Percentiles rank a stretch among this genome's conserved stretches.
Evolutionary conservation across 441 rosid species (phyloP).

Genomic region (Geranium incanum): DNA sequence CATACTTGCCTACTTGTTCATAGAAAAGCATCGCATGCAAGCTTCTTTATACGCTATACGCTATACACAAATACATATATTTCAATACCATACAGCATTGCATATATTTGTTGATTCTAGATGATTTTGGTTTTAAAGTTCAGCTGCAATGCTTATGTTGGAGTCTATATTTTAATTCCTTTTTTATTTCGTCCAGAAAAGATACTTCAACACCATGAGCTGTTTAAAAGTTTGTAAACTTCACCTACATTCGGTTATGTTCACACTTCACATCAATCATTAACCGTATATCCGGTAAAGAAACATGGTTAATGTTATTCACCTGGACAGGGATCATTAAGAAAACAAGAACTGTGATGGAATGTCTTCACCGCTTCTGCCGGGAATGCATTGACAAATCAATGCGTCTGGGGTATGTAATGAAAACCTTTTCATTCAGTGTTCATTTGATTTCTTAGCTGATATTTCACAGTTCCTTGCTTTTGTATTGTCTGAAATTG

Average conservation of each 20-base stretch:
- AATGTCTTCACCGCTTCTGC: constrained; percentile 92
- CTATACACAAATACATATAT: neutral
- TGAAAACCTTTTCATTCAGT: constrained; percentile 7
- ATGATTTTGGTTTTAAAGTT: neutral
- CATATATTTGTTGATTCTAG: constrained; percentile 5
- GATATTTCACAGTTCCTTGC: neutral
- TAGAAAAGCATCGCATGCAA: neutral
- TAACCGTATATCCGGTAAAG: neutral
- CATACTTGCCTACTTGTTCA: neutral
- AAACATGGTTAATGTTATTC: constrained; percentile 12
- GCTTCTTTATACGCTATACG: neutral
- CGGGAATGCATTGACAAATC: constrained; percentile 97
- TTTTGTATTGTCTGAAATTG: neutral
- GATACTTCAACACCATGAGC: neutral
- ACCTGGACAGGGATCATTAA: constrained; percentile 63
- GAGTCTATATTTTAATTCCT: neutral
- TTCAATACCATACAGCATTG: neutral
- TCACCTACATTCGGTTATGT: neutral
- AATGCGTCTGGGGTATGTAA: constrained; percentile 84
- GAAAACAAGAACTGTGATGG: constrained; percentile 97
- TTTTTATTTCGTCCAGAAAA: neutral
- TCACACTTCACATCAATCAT: constrained; percentile 5
- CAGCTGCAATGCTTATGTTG: neutral
- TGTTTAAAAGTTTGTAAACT: neutral
- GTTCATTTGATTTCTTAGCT: neutral